phyloP scores from a whole-genome alignment of 176 grass and related monocot species.

The Bolboschoenus planiculmis region DNA sequence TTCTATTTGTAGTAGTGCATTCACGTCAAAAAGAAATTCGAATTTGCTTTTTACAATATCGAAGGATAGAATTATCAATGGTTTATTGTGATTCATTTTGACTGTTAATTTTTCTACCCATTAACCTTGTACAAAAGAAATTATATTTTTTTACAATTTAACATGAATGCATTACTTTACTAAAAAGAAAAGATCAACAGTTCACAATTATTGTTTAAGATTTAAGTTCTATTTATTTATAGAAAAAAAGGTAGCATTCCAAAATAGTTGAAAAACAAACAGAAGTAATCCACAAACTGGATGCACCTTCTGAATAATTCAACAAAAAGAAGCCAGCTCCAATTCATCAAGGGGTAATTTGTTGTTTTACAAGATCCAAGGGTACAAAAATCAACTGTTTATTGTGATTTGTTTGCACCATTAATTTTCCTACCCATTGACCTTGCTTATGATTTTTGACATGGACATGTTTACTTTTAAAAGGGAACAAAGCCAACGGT shows the following conservation, averaged over 20 bases:
- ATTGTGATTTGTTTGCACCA: no score
- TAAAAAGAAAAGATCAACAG: not conserved
- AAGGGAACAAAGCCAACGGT: not conserved
- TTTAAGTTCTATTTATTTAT: not conserved
- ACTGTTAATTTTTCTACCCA: not conserved
- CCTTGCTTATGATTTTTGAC: not conserved
- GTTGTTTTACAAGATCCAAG: not conserved
- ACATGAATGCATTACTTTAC: not conserved
- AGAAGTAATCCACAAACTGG: not conserved
- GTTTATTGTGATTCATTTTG: not conserved
- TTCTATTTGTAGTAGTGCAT: not conserved
- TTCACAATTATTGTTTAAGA: not conserved
- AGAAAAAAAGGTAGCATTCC: not conserved
- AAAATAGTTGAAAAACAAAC: not conserved
- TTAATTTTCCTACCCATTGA: not conserved
- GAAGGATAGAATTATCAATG: not conserved
- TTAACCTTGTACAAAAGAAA: not conserved
- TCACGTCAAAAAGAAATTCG: not conserved
- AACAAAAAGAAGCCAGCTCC: slow-evolving; percentile 78
- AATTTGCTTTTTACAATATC: not conserved
- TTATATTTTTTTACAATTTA: not conserved
- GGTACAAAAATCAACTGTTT: not conserved
- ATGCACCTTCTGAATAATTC: slow-evolving; percentile 78
- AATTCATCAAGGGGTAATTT: slow-evolving; percentile 93
- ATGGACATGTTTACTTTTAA: not conserved